Evolutionary conservation across 257 asterid species (phyloP).

Genomic region (Solanum pinnatisectum): DNA sequence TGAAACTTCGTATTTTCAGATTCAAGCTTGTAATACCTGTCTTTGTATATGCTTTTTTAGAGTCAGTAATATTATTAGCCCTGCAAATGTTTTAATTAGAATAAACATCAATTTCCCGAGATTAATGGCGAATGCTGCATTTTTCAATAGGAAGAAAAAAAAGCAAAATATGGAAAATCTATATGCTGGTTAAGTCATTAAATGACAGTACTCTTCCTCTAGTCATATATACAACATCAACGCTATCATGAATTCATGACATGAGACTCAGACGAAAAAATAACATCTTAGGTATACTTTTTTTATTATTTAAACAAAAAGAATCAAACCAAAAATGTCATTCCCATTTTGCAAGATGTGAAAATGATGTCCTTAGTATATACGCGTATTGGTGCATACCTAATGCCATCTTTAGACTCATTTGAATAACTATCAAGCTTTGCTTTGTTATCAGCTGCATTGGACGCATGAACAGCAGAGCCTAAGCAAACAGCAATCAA

Average conservation of each 20-base stretch:
- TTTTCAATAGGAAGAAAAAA: background rate
- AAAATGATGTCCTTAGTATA: background rate
- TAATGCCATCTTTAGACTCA: constrained; percentile 17
- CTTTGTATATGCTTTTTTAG: background rate
- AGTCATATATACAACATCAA: background rate
- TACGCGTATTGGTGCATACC: constrained; percentile 14
- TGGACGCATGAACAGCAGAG: constrained; percentile 76
- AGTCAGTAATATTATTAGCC: background rate
- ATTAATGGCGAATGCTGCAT: background rate
- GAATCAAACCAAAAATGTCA: background rate
- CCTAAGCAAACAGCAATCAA: constrained; percentile 87
- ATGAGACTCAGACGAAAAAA: background rate
- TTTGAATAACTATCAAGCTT: constrained; percentile 41
- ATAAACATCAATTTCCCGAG: background rate
- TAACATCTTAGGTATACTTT: background rate
- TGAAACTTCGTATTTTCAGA: background rate
- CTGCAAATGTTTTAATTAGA: constrained; percentile 3
- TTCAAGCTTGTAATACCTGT: background rate
- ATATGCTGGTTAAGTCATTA: background rate
- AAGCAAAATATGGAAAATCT: background rate
- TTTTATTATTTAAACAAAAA: background rate
- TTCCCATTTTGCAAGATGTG: background rate
- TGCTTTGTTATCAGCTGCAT: constrained; percentile 61
- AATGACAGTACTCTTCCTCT: background rate
- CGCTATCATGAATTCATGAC: background rate